These are phyloP conservation scores for Phytophthora pistaciae DNA, from an alignment of 352 stramenopile genomes.

Conservation along the genomic window DNA sequence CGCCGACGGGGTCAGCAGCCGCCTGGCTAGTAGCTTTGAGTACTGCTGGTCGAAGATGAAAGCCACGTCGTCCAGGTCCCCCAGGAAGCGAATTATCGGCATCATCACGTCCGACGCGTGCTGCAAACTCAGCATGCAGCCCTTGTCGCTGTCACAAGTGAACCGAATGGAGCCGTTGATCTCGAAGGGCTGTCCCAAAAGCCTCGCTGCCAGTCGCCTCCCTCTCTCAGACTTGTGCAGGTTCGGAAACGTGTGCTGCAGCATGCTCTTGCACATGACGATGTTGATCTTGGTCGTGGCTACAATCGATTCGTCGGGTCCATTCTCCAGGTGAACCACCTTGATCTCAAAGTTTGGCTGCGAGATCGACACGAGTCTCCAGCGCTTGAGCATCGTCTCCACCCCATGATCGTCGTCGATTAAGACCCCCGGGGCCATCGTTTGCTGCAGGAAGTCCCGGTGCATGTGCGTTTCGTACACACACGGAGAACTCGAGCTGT, in stretches of 20 bases:
- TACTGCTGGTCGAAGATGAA: too few relatives aligned
- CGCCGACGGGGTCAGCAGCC: too few relatives aligned
- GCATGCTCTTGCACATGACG: not conserved
- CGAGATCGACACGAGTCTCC: not conserved
- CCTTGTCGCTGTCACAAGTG: not conserved
- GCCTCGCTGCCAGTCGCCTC: not conserved
- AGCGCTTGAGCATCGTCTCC: too few relatives aligned
- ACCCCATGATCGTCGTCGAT: too few relatives aligned
- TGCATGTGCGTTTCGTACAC: too few relatives aligned
- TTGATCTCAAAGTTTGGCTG: not conserved
- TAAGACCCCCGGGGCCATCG: too few relatives aligned
- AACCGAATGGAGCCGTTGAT: not conserved
- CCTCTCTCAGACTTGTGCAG: not conserved
- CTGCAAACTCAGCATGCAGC: not conserved
- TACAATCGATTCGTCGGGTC: not conserved
- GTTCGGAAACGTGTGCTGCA: not conserved
- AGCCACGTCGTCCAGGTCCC: too few relatives aligned
- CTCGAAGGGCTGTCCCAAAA: not conserved
- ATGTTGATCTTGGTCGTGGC: not conserved
- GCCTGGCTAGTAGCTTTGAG: too few relatives aligned
- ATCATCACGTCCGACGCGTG: not conserved
- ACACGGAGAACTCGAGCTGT: too few relatives aligned
- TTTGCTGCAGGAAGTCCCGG: too few relatives aligned
- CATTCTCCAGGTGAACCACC: not conserved
- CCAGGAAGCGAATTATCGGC: not conserved